These are phyloP conservation scores for Penstemon davidsonii DNA, from an alignment of 257 asterid genomes.

Conservation along the genomic window DNA sequence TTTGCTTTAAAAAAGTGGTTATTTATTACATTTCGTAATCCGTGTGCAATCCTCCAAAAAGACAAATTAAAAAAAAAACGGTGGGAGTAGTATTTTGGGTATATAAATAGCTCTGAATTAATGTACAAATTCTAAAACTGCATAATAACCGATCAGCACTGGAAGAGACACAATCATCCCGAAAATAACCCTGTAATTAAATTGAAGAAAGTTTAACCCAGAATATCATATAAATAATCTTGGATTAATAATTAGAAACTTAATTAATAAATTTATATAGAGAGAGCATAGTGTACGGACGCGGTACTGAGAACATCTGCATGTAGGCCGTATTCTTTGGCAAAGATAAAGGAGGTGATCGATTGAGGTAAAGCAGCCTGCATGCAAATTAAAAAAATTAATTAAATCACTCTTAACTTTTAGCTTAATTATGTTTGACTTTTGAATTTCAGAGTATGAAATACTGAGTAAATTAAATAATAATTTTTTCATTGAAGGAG, in stretches of 20 bases:
- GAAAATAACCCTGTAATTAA: conserved; percentile 56
- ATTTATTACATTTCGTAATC: no score
- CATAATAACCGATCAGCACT: conserved; percentile 53
- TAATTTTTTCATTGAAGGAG: no score
- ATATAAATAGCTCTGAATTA: conserved; percentile 11
- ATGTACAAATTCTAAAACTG: conserved; percentile 43
- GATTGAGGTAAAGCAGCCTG: conserved; percentile 76
- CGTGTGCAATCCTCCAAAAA: no score
- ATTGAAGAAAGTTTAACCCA: neutral
- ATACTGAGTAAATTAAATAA: no score
- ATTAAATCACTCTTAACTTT: neutral
- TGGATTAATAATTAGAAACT: neutral
- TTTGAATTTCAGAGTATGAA: no score
- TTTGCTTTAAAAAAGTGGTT: no score
- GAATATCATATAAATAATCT: neutral
- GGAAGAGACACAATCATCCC: conserved; percentile 67
- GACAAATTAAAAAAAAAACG: no score
- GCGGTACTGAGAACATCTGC: conserved; percentile 69
- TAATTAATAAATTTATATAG: neutral
- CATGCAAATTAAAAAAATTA: conserved; percentile 30
- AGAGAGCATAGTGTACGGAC: conserved; percentile 30
- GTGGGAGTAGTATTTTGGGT: no score
- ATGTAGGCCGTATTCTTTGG: conserved; percentile 67
- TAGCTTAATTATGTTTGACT: no score
- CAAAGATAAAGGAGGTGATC: conserved; percentile 61